Evolutionary conservation across 2,329 filamentous ascomycete genomes (phyloP), one percentile per base, ranked within the genome.

Genomic region (Coniochaeta sp.): DNA sequence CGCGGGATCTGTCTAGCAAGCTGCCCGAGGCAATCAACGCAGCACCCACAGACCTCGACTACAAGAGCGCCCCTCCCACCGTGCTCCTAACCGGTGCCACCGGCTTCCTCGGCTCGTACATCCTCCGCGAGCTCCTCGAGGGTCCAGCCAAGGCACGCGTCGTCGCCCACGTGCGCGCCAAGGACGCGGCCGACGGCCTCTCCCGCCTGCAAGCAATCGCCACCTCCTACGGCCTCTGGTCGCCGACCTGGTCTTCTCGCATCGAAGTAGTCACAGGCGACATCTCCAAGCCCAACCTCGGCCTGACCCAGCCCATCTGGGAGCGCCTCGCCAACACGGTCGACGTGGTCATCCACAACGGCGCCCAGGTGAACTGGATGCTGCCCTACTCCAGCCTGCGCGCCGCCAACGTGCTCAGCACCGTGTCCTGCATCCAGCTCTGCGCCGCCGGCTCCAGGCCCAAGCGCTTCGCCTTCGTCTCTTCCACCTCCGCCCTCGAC

Each of bases 51-150:
- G 14, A 32, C 13, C 9, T 42, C 18, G 12, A 38, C 14, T 22
- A 28, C 32, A 9, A 40, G 28, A 7, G 18, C 30, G 38, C 14
- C 3, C 48, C 5, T 27, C 47, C 46, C 18, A 49, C 27, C 14
- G 55, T 74, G 3, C 49, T 75, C 1, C 38, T 66, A 2, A 75
- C 69, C 0, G 73, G 72, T 3, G 63, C 67, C 1, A 68, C 67
- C 1, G 71, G 69, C 2, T 74, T 72, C 48, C 60, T 79, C 0
- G 72, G 68, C 2, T 48, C 57, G 3, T 52, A 66, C n/a, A 53
- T 79, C 20, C 61, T 78, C 1, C 50, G 53, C 6, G 53, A 60
- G 1, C 66, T 81, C 1, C 50, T 70, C 1, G 58, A 62, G 28
- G 65, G 77, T n/a, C 56, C 65, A 3, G 9, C 53, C 2, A 14